These are phyloP conservation scores for Blastobotrys muscicola DNA, from an alignment of 805 yeast species.

Conservation along the genomic window DNA sequence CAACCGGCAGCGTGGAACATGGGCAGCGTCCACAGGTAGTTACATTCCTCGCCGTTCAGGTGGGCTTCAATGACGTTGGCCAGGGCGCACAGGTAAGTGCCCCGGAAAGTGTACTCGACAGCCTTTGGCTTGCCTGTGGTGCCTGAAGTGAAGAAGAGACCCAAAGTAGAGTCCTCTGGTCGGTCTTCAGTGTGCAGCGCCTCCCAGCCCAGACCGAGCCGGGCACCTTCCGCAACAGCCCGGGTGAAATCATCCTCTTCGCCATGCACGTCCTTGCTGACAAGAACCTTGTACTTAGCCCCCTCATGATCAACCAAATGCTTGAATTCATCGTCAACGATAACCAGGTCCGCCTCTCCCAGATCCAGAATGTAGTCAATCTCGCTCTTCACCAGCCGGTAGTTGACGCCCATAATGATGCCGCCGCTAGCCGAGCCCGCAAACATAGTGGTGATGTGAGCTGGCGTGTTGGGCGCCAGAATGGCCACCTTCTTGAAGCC, in stretches of 20 bases:
- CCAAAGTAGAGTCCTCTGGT: conserved; percentile 18
- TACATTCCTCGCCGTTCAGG: conserved; percentile 24
- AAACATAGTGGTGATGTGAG: conserved; percentile 28
- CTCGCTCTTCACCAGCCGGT: conserved; percentile 24
- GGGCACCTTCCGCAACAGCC: conserved; percentile 14
- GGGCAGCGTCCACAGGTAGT: conserved; percentile 31
- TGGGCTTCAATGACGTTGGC: conserved; percentile 25
- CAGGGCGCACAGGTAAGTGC: conserved; percentile 26
- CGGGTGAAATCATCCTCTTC: conserved; percentile 7
- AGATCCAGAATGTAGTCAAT: conserved; percentile 24
- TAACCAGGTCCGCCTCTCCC: conserved; percentile 23
- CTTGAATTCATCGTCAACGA: conserved; percentile 22
- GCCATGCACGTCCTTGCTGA: conserved; percentile 7
- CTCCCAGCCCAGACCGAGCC: conserved; percentile 15
- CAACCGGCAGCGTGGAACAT: conserved; percentile 32
- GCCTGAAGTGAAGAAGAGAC: conserved; percentile 27
- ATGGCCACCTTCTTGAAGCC: conserved; percentile 23
- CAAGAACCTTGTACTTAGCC: too few relatives aligned
- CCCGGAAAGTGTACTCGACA: conserved; percentile 30
- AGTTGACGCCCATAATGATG: conserved; percentile 27
- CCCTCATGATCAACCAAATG: conserved; percentile 16
- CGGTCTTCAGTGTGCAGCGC: conserved; percentile 15
- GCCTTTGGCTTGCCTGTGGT: conserved; percentile 31
- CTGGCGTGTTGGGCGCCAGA: conserved; percentile 28
- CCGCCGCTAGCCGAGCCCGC: conserved; percentile 28